These are phyloP conservation scores for Dictyostelium firmibasis DNA, from an alignment of 78 protist genomes.

Conservation along the genomic window DNA sequence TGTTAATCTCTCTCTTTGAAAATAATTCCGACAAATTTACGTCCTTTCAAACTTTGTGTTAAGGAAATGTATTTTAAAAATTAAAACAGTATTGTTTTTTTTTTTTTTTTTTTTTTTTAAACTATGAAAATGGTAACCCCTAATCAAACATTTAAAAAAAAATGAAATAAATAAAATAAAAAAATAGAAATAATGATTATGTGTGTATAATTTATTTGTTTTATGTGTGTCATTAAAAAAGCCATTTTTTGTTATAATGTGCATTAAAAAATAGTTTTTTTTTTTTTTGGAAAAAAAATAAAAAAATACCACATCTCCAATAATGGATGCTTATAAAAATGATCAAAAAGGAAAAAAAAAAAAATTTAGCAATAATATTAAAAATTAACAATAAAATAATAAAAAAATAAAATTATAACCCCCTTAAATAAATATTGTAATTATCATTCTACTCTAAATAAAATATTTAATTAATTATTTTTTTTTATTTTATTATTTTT, in stretches of 20 bases:
- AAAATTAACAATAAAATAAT: not conserved
- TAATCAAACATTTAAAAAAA: too few species aligned
- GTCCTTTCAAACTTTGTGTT: not conserved
- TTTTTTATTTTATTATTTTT: too few species aligned
- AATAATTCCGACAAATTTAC: not conserved
- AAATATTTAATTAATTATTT: too few species aligned
- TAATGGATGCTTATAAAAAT: not conserved
- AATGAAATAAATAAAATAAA: not conserved
- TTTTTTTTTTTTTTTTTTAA: not conserved
- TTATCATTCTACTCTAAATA: not conserved
- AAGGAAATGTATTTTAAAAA: not conserved
- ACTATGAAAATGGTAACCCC: not conserved
- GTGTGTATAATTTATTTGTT: not conserved
- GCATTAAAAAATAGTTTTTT: not conserved
- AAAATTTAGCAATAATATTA: not conserved
- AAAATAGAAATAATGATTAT: not conserved
- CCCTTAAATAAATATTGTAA: not conserved
- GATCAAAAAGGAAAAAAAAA: not conserved
- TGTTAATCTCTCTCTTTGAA: slow-evolving; percentile 8
- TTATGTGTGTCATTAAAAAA: not conserved
- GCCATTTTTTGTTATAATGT: not conserved
- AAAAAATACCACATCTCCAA: not conserved
- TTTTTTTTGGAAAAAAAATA: not conserved
- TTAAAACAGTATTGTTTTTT: not conserved
- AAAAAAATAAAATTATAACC: not conserved